A percentile compares a stretch with the other conserved stretches of the same genome.
Conservation (phyloP, 805 yeast species). For the Nadsonia fulvescens region DNA sequence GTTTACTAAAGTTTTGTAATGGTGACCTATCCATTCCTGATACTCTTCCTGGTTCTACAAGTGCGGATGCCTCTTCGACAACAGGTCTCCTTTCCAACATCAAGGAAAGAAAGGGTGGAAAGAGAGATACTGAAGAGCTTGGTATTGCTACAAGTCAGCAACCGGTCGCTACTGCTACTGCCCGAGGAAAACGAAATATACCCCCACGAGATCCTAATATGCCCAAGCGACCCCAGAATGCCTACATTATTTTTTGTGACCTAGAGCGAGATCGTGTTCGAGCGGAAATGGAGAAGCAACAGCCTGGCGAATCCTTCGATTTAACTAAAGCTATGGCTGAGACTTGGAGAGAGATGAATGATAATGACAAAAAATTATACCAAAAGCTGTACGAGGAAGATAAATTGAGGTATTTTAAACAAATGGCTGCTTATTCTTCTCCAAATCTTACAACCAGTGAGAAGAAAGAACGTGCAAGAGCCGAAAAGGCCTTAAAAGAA, state of each 20-base stretch:
- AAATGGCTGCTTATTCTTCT: conserved; percentile 40
- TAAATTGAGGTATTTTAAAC: conserved; percentile 52
- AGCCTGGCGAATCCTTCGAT: conserved; percentile 33
- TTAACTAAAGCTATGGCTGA: conserved; percentile 66
- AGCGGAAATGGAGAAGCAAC: conserved; percentile 36
- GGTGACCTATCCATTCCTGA: no score
- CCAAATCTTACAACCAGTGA: conserved; percentile 11
- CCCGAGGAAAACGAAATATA: conserved; percentile 16
- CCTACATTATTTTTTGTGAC: conserved; percentile 76
- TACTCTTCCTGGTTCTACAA: no score
- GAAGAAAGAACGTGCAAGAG: conserved; percentile 12
- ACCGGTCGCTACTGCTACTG: no score
- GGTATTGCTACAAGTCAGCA: no score
- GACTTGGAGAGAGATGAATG: conserved; percentile 62
- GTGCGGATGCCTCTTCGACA: no score
- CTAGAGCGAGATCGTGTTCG: conserved; percentile 59
- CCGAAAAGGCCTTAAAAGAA: conserved; percentile 11
- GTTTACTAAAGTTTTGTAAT: conserved; percentile 3
- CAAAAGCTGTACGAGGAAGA: conserved; percentile 64
- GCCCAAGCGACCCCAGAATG: conserved; percentile 83
- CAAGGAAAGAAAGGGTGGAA: no score
- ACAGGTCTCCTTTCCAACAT: no score
- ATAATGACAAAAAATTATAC: conserved; percentile 52
- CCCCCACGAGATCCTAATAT: conserved; percentile 59
- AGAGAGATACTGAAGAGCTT: no score